Conservation (phyloP, 2,329 filamentous ascomycete genomes). For the Monilinia vaccinii-corymbosi region DNA sequence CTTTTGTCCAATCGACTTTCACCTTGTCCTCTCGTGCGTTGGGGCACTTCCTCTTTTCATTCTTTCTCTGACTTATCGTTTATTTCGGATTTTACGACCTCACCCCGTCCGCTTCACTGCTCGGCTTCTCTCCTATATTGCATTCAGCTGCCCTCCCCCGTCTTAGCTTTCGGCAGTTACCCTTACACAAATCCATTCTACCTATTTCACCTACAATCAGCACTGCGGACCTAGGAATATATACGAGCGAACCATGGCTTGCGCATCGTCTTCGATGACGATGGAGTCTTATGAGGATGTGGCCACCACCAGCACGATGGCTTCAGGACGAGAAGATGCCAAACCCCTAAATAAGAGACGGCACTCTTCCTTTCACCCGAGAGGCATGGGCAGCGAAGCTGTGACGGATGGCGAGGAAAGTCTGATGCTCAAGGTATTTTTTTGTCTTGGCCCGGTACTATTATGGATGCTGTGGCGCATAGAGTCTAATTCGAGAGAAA, state of each 20-base stretch:
- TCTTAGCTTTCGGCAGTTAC: too few relatives aligned
- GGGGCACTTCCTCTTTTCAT: too few relatives aligned
- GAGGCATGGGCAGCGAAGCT: conserved; percentile 46
- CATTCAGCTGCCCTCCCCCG: too few relatives aligned
- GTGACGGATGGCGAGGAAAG: conserved; percentile 55
- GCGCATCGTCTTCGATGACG: conserved; percentile 27
- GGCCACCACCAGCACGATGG: conserved; percentile 13
- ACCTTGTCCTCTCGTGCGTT: too few relatives aligned
- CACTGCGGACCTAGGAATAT: background rate
- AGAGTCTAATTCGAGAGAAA: conserved; percentile 27
- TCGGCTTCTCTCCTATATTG: too few relatives aligned
- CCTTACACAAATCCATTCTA: too few relatives aligned
- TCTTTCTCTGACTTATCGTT: too few relatives aligned
- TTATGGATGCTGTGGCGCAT: background rate
- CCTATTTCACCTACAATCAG: background rate
- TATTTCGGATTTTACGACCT: too few relatives aligned
- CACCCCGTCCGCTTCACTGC: too few relatives aligned
- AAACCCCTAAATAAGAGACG: conserved; percentile 31
- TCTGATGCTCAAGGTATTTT: conserved; percentile 45
- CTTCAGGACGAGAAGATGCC: conserved; percentile 16
- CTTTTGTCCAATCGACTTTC: too few relatives aligned
- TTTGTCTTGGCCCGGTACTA: too few relatives aligned
- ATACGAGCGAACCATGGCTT: conserved; percentile 24
- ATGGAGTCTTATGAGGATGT: conserved; percentile 26
- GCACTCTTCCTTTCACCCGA: conserved; percentile 48